Evolutionary conservation across 2,329 filamentous ascomycete species (phyloP).

Genomic region (Aspergillus terreus): DNA sequence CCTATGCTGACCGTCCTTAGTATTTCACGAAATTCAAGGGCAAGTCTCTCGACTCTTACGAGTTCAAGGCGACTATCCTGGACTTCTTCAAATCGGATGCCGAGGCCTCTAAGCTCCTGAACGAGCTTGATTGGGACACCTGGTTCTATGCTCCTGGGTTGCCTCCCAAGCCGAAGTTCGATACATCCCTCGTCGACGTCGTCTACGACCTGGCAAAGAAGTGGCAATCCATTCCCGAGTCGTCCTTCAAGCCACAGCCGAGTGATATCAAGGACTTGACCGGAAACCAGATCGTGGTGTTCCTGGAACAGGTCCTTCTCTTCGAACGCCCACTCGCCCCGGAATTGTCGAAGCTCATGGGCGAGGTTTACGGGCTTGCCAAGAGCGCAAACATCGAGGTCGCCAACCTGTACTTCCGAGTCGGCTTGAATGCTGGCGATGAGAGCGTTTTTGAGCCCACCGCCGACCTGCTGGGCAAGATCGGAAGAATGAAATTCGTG

Average conservation of each 20-base stretch:
- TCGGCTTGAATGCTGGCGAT: conserved; percentile 74
- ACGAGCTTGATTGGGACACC: conserved; percentile 79
- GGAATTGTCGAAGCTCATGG: conserved; percentile 67
- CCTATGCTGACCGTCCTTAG: conserved; percentile 20
- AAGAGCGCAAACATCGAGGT: conserved; percentile 84
- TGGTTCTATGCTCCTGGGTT: conserved; percentile 87
- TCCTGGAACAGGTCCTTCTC: conserved; percentile 74
- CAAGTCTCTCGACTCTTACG: conserved; percentile 86
- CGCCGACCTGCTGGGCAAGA: conserved; percentile 70
- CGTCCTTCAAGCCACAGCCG: conserved; percentile 57
- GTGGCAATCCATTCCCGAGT: conserved; percentile 61
- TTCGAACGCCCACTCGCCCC: conserved; percentile 62
- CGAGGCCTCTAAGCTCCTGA: conserved; percentile 58
- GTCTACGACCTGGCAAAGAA: conserved; percentile 79
- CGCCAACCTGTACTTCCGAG: conserved; percentile 71
- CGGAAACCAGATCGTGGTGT: conserved; percentile 86
- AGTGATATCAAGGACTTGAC: conserved; percentile 71
- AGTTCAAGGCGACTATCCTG: conserved; percentile 86
- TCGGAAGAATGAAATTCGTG: conserved; percentile 97
- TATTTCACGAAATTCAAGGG: conserved; percentile 84
- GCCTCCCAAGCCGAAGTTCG: conserved; percentile 85
- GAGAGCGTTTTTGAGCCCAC: conserved; percentile 65
- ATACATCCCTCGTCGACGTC: conserved; percentile 79
- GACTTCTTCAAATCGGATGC: conserved; percentile 75
- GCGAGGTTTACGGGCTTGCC: conserved; percentile 67